Evolutionary conservation across 176 grass and related monocot species (phyloP).

Genomic region (Lolium multiflorum): DNA sequence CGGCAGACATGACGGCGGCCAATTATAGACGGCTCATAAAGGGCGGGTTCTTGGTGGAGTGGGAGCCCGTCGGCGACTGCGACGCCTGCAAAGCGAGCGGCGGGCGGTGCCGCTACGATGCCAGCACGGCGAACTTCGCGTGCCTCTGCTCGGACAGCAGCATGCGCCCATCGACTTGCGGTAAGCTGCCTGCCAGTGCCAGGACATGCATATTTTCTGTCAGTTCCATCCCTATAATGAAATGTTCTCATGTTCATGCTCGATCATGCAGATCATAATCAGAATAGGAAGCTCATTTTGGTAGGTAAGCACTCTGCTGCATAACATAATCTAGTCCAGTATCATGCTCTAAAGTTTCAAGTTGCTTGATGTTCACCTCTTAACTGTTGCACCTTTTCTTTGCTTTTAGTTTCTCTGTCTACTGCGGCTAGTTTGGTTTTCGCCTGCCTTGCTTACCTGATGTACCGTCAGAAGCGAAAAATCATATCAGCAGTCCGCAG

Average conservation of each 20-base stretch:
- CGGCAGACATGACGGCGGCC: background rate
- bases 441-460: constrained; percentile 25
- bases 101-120: background rate
- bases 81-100: background rate
- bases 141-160: background rate
- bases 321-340: background rate
- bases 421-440: background rate
- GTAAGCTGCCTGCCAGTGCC: background rate
- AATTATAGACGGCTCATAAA: background rate
- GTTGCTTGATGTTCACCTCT: background rate
- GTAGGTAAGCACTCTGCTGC: background rate
- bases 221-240: background rate
- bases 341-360: background rate
- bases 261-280: background rate
- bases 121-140: background rate
- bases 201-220: background rate
- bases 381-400: background rate
- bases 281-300: background rate
- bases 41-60: background rate
- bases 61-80: background rate
- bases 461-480: constrained; percentile 15
- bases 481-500: constrained; percentile 15
- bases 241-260: background rate
- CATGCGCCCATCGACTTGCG: background rate
- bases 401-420: constrained; percentile 39